A percentile compares a stretch with the other conserved stretches of the same genome.
Evolutionary conservation across 2,329 filamentous ascomycete species (phyloP).

Genomic region (Fusarium cicatricum): DNA sequence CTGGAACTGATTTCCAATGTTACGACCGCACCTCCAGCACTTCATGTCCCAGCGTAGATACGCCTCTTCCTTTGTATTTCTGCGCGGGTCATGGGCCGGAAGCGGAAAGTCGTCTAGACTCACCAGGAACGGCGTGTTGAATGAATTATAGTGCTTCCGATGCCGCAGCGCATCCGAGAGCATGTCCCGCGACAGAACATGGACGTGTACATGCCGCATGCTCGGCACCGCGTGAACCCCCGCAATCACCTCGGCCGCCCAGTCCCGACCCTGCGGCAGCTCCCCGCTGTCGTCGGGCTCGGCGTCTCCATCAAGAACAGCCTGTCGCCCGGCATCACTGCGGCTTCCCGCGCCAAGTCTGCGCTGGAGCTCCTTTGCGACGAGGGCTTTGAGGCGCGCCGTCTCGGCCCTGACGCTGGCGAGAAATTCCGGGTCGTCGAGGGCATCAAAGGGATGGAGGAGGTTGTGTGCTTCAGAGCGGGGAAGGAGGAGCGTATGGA

Average conservation of each 20-base stretch:
- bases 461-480: constrained; percentile 68
- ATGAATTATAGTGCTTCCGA: constrained; percentile 91
- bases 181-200: constrained; percentile 85
- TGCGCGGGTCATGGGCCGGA: constrained; percentile 67
- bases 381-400: constrained; percentile 67
- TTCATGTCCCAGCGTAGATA: constrained; percentile 72
- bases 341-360: constrained; percentile 70
- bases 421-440: constrained; percentile 76
- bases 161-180: constrained; percentile 76
- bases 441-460: constrained; percentile 79
- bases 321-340: constrained; percentile 69
- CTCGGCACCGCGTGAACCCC: constrained; percentile 89
- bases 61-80: constrained; percentile 62
- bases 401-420: constrained; percentile 68
- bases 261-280: constrained; percentile 79
- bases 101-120: constrained; percentile 82
- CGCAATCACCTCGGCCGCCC: constrained; percentile 74
- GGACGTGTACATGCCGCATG: constrained; percentile 92
- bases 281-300: constrained; percentile 39
- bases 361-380: constrained; percentile 77
- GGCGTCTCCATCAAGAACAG: constrained; percentile 69
- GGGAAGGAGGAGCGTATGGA: constrained; percentile 90
- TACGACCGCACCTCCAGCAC: constrained; percentile 85
- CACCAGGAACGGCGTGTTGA: constrained; percentile 86
- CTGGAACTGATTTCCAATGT: constrained; percentile 78